Evolutionary conservation across 768 basidiomycete species (phyloP).

Genomic region (Tylopilus intermedius): DNA sequence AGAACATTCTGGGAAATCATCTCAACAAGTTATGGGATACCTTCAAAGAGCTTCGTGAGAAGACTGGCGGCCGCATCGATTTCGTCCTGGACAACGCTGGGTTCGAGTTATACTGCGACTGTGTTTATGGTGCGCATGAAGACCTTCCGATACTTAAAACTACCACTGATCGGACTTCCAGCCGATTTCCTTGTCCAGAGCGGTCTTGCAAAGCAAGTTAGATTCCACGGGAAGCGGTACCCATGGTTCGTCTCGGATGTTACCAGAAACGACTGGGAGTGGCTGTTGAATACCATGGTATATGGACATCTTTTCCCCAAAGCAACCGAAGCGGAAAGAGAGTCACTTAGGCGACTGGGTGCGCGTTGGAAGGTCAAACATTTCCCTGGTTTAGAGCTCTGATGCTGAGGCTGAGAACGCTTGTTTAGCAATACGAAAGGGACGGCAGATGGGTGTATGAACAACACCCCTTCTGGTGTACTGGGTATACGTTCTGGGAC

Average conservation of each 20-base stretch:
- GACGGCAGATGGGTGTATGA: constrained; percentile 94
- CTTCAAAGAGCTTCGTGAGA: constrained; percentile 62
- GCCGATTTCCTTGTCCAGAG: constrained; percentile 94
- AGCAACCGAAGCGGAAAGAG: constrained; percentile 71
- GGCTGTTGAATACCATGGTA: constrained; percentile 84
- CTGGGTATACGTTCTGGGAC: constrained; percentile 94
- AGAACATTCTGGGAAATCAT: constrained; percentile 92
- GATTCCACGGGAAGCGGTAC: constrained; percentile 94
- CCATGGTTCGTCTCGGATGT: constrained; percentile 95
- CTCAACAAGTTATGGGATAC: constrained; percentile 66
- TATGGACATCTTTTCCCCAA: constrained; percentile 90
- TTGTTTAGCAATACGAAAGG: constrained; percentile 74
- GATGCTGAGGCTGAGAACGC: constrained; percentile 1
- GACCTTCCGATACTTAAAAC: neutral
- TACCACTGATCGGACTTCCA: constrained; percentile 24
- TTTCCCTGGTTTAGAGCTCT: neutral
- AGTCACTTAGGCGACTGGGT: constrained; percentile 75
- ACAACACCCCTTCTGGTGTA: constrained; percentile 92
- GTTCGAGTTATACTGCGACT: constrained; percentile 79
- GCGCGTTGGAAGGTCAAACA: constrained; percentile 77
- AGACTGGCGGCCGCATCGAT: constrained; percentile 69
- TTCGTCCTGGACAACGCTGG: constrained; percentile 89
- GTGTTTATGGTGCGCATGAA: constrained; percentile 65
- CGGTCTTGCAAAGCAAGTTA: constrained; percentile 76
- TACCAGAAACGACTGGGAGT: constrained; percentile 90